Conservation (phyloP, 108 stramenopile species). For the Pseudonitzschia delicatissima region DNA sequence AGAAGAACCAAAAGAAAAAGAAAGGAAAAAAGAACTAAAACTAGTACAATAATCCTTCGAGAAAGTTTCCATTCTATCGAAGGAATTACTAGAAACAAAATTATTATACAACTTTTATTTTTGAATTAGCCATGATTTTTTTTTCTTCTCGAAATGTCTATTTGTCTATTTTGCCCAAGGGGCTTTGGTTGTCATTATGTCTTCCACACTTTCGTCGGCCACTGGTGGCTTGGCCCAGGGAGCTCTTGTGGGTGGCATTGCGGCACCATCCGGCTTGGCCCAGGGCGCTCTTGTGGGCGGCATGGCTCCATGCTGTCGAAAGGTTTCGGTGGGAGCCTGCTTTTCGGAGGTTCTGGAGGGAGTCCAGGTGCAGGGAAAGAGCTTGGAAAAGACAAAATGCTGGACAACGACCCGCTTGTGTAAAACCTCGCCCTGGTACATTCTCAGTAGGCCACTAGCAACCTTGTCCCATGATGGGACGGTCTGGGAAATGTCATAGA, state of each 20-base stretch:
- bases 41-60: not conserved
- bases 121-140: not conserved
- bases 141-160: not conserved
- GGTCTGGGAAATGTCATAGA: constrained; percentile 80
- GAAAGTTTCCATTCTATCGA: not conserved
- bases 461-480: constrained; percentile 84
- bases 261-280: not conserved
- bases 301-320: constrained; percentile 36
- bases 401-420: constrained; percentile 92
- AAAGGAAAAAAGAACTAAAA: constrained; percentile 31
- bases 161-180: constrained; percentile 32
- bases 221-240: constrained; percentile 16
- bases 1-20: constrained; percentile 57
- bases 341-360: constrained; percentile 42
- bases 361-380: constrained; percentile 70
- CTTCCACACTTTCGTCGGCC: not conserved
- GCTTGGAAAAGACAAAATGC: constrained; percentile 91
- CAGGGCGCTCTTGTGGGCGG: no score
- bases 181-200: constrained; percentile 23
- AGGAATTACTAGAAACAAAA: no score
- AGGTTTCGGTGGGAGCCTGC: constrained; percentile 58
- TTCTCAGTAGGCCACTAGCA: constrained; percentile 62
- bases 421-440: constrained; percentile 92
- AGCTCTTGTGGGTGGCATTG: constrained; percentile 18
- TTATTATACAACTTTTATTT: not conserved